Evolutionary conservation across 1,139 yeast genomes (phyloP).

Genomic region (Schwanniomyces etchellsii): DNA sequence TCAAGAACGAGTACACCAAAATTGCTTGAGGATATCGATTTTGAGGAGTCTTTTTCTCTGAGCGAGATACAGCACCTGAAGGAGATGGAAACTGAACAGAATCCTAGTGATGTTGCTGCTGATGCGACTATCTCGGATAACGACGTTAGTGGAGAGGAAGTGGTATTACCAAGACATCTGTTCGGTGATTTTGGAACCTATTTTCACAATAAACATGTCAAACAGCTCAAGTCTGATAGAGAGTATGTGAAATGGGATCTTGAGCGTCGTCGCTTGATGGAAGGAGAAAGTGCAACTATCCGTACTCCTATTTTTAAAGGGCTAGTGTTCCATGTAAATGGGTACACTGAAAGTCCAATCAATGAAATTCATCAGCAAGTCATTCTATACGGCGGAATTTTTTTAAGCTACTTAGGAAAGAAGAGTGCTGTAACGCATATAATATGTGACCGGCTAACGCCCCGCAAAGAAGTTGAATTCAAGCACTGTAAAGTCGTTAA

Average conservation of each 20-base stretch:
- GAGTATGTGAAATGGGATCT: slow-evolving; percentile 46
- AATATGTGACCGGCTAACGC: slow-evolving; percentile 72
- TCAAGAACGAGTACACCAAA: background rate
- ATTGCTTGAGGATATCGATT: background rate
- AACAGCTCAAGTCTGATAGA: slow-evolving; percentile 66
- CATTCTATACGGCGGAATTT: slow-evolving; percentile 74
- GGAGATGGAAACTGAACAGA: background rate
- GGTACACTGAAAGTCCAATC: slow-evolving; percentile 77
- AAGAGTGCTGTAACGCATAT: slow-evolving; percentile 81
- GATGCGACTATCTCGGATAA: too few species aligned
- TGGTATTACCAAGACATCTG: slow-evolving; percentile 28
- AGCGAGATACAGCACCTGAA: too few species aligned
- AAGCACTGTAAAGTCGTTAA: slow-evolving; percentile 66
- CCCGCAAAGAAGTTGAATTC: slow-evolving; percentile 64
- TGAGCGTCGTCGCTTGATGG: slow-evolving; percentile 26
- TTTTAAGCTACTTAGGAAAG: slow-evolving; percentile 59
- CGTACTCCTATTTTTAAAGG: slow-evolving; percentile 46
- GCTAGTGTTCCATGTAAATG: slow-evolving; percentile 74
- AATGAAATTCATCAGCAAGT: slow-evolving; percentile 66
- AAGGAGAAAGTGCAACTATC: slow-evolving; percentile 7
- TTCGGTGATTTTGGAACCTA: slow-evolving; percentile 71
- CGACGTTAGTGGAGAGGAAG: background rate
- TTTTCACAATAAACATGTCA: slow-evolving; percentile 57
- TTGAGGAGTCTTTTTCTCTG: slow-evolving; percentile 1
- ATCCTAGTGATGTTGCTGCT: too few species aligned